Base-by-base conservation (phyloP, 345 rosid species). In the Syzygium aromaticum region DNA sequence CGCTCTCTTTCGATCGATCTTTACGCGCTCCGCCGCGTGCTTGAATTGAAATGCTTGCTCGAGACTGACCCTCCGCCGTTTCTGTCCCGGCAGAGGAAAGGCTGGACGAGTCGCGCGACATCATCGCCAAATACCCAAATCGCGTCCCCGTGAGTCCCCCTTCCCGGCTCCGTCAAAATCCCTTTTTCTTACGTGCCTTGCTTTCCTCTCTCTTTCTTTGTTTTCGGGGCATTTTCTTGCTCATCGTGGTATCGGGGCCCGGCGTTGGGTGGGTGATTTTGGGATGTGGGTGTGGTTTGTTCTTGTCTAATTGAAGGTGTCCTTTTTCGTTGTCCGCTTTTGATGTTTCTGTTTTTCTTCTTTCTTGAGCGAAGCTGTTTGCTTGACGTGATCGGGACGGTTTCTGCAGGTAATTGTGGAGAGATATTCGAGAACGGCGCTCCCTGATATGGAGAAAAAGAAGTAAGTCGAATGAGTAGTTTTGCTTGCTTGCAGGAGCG, bases 381-480 rank as follows among this genome's bases (percentile, higher is more conserved):
- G 49, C 64, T 46, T 85, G 49, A 56, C 59, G n/a, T 22, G 77
- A 85, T 59, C 23, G 27, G 27, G 38, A 11, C 57, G 40, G 28
- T 85, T 25, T 23, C 49, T 54, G 87, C 91, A 95, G 99, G 98
- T 95, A 16, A 89, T 96, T 87, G 97, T 90, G 86, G 98, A 97
- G 89, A 95, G 90, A 90, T 97, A 93, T 86, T 89, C 93, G 86
- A 94, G 92, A 90, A 89, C 98, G 8, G 96, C 95, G 87, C 95
- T 97, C 83, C 98, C 97, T 84, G 91, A 90, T 54, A 87, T 96
- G 93, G 98, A 94, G 89, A 97, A 97, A 91, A 95, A 92, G 87
- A 96, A 95, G 97, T 97, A 91, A 91, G 92, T 84, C 25, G 16
- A 51, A 15, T 8, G 40, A 38, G 40, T 4, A 52, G 21, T 2